phyloP scores from a whole-genome alignment of 352 stramenopile genomes.

The Phytophthora crassamura region DNA sequence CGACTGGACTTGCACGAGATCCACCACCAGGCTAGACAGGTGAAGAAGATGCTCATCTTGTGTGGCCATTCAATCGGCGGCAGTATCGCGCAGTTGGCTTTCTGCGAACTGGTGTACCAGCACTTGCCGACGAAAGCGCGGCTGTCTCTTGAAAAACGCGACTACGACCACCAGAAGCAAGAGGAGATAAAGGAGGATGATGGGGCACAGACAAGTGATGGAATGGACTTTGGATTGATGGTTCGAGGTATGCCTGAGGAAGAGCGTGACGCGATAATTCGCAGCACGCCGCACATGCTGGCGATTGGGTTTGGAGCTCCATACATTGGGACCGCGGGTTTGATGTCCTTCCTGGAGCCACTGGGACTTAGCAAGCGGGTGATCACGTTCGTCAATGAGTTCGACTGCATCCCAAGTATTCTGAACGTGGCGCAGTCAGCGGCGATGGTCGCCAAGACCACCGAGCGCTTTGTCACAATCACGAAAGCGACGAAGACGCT shows the following conservation, averaged over 20 bases:
- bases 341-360: slow-evolving; percentile 54
- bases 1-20: slow-evolving; percentile 62
- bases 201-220: slow-evolving; percentile 12
- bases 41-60: slow-evolving; percentile 73
- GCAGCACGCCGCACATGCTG: slow-evolving; percentile 57
- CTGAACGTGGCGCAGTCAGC: slow-evolving; percentile 84
- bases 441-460: slow-evolving; percentile 80
- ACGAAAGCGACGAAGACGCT: slow-evolving; percentile 81
- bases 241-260: slow-evolving; percentile 26
- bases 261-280: slow-evolving; percentile 29
- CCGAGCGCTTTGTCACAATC: slow-evolving; percentile 80
- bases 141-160: slow-evolving; percentile 63
- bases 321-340: slow-evolving; percentile 63
- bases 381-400: slow-evolving; percentile 87
- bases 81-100: slow-evolving; percentile 80
- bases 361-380: slow-evolving; percentile 61
- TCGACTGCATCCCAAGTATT: slow-evolving; percentile 88
- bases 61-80: slow-evolving; percentile 87
- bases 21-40: slow-evolving; percentile 49
- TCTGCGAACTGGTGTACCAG: slow-evolving; percentile 82
- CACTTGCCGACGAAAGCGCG: slow-evolving; percentile 56
- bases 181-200: slow-evolving; percentile 25
- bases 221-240: slow-evolving; percentile 33
- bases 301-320: slow-evolving; percentile 82
- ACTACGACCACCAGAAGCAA: slow-evolving; percentile 61